A percentile compares a stretch with the other conserved stretches of the same genome.
phyloP scores from a whole-genome alignment of 2,329 filamentous ascomycete species.

The Colletotrichum salicis region DNA sequence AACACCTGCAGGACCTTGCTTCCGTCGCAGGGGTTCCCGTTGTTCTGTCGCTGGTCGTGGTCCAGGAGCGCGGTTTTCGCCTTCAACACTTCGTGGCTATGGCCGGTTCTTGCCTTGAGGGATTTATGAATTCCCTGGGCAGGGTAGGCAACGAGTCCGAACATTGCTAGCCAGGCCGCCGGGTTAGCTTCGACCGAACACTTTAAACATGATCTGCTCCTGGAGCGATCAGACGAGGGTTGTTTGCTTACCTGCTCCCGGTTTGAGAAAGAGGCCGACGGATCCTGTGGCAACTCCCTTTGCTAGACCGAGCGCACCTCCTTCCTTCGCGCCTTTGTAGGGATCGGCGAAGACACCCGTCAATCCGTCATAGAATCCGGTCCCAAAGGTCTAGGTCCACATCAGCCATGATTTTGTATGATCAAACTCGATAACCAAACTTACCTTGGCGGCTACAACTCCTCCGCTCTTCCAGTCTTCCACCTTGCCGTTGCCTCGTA shows the following conservation, averaged over 20 bases:
- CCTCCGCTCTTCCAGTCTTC: constrained; percentile 47
- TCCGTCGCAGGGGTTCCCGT: neutral
- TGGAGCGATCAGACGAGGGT: neutral
- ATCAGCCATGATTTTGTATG: neutral
- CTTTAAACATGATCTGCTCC: neutral
- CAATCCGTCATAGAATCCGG: constrained; percentile 46
- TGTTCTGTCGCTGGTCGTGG: neutral
- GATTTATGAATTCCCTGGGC: constrained; percentile 46
- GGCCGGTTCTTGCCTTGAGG: constrained; percentile 38
- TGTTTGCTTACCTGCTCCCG: constrained; percentile 40
- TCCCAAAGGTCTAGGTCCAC: constrained; percentile 20
- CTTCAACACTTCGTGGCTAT: neutral
- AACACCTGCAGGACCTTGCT: constrained; percentile 22
- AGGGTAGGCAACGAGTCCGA: constrained; percentile 45
- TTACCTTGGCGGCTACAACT: constrained; percentile 42
- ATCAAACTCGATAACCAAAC: neutral
- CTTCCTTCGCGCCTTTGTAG: constrained; percentile 43
- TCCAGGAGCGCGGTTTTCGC: constrained; percentile 6
- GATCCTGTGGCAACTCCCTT: constrained; percentile 48
- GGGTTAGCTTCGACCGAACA: constrained; percentile 12
- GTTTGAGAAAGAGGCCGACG: constrained; percentile 38
- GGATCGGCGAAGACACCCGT: constrained; percentile 45
- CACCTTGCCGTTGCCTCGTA: constrained; percentile 45
- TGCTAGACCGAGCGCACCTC: constrained; percentile 44
- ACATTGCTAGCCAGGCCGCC: constrained; percentile 31